Conservation (phyloP, 108 stramenopile species). For the Discostella stelligeroides region DNA sequence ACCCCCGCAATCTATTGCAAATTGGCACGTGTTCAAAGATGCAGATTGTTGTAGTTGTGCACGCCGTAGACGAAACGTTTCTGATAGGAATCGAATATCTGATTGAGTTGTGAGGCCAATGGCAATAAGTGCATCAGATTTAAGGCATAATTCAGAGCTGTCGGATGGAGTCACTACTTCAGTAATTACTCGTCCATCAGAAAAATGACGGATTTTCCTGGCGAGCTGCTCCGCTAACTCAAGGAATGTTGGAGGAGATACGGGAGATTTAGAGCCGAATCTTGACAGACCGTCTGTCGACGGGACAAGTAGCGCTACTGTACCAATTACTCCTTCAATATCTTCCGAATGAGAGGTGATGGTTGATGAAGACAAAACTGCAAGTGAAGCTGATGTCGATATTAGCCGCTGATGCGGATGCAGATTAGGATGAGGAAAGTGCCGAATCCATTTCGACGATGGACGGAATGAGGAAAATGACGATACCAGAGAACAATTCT, state of each 20-base stretch:
- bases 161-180: slow-evolving; percentile 42
- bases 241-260: slow-evolving; percentile 39
- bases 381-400: too few species aligned
- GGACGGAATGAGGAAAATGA: too few species aligned
- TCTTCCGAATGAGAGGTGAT: background rate
- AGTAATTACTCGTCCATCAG: slow-evolving; percentile 55
- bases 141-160: slow-evolving; percentile 21
- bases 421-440: too few species aligned
- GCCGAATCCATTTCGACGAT: too few species aligned
- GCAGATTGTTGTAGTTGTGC: background rate
- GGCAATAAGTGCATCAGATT: slow-evolving; percentile 60
- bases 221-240: slow-evolving; percentile 63
- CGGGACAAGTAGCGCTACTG: slow-evolving; percentile 46
- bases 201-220: slow-evolving; percentile 60
- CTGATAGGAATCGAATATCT: slow-evolving; percentile 48
- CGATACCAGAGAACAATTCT: too few species aligned
- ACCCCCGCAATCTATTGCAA: slow-evolving; percentile 62
- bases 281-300: slow-evolving; percentile 30
- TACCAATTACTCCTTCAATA: slow-evolving; percentile 27
- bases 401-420: too few species aligned
- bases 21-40: slow-evolving; percentile 53
- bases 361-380: too few species aligned
- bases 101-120: slow-evolving; percentile 48
- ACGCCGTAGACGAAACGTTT: slow-evolving; percentile 44
- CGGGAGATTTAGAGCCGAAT: slow-evolving; percentile 66